phyloP scores from a whole-genome alignment of 2,329 filamentous ascomycete species.

The Pseudogymnoascus sp. region DNA sequence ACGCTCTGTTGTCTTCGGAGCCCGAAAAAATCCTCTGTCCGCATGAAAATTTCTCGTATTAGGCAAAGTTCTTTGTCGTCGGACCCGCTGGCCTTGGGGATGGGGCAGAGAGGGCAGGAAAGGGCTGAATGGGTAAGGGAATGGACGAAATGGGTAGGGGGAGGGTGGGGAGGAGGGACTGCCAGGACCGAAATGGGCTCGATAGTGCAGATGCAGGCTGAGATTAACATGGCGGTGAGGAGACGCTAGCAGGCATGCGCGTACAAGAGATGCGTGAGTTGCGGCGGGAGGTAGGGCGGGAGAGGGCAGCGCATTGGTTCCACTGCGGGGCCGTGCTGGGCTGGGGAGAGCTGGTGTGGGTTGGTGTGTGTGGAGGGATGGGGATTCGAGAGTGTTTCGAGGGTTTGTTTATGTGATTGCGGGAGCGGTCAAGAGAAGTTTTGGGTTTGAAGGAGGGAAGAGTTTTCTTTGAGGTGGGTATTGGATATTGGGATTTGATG shows the following conservation, averaged over 20 bases:
- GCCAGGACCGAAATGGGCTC: not conserved
- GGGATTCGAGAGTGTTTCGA: not conserved
- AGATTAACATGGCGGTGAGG: slow-evolving; percentile 5
- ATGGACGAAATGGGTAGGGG: not conserved
- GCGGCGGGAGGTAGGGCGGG: not conserved
- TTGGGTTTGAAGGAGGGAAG: not conserved
- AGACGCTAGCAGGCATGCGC: not conserved
- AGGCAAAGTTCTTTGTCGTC: not conserved
- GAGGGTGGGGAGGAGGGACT: too few species aligned
- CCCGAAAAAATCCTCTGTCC: not conserved
- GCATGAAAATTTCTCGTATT: not conserved
- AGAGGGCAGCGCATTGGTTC: not conserved
- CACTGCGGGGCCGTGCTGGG: not conserved
- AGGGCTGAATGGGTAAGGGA: not conserved
- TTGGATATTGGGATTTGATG: not conserved
- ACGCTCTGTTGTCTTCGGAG: not conserved
- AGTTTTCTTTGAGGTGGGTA: not conserved
- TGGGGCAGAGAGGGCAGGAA: not conserved
- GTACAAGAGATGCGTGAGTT: not conserved
- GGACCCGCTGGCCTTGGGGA: not conserved
- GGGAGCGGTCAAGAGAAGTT: not conserved
- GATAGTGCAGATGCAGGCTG: not conserved
- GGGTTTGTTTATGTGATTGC: not conserved
- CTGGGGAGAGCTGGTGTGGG: slow-evolving; percentile 5
- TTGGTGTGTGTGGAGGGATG: not conserved